These are phyloP conservation scores for Graphium sp. DNA, from an alignment of 2,329 filamentous ascomycete genomes.

Conservation along the genomic window DNA sequence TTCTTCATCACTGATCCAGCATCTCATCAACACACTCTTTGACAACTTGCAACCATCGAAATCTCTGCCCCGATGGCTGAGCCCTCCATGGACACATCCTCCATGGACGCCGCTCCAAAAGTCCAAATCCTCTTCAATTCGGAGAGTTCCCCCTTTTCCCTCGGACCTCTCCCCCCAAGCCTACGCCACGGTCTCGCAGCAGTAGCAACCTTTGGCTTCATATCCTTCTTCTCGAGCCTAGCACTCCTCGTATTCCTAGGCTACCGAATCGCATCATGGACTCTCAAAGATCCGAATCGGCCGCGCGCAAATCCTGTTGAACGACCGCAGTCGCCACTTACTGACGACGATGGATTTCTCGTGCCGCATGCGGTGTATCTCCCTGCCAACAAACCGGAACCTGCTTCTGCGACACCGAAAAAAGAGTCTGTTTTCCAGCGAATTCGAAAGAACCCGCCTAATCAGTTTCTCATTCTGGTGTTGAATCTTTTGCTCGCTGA, in stretches of 20 bases:
- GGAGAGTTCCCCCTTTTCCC: conserved; percentile 11
- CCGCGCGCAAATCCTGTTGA: conserved; percentile 6
- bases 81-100: too few relatives aligned
- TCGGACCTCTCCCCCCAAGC: conserved; percentile 16
- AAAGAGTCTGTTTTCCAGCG: conserved; percentile 9
- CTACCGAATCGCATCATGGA: conserved; percentile 18
- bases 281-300: conserved; percentile 10
- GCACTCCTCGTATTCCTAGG: conserved; percentile 16
- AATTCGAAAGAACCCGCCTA: conserved; percentile 22
- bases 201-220: conserved; percentile 17
- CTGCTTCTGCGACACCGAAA: conserved; percentile 9
- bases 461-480: conserved; percentile 54
- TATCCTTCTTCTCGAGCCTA: conserved; percentile 17
- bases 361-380: too few relatives aligned
- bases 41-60: too few relatives aligned
- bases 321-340: conserved; percentile 15
- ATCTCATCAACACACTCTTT: too few relatives aligned
- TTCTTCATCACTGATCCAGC: too few relatives aligned
- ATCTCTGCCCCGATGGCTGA: too few relatives aligned
- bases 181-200: conserved; percentile 18
- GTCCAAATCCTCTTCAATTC: conserved; percentile 9
- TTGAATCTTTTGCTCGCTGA: conserved; percentile 55
- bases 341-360: conserved; percentile 13
- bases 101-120: conserved; percentile 2
- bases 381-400: too few relatives aligned